Conservation (phyloP, 768 basidiomycete genomes). For the Floccularia luteovirens region DNA sequence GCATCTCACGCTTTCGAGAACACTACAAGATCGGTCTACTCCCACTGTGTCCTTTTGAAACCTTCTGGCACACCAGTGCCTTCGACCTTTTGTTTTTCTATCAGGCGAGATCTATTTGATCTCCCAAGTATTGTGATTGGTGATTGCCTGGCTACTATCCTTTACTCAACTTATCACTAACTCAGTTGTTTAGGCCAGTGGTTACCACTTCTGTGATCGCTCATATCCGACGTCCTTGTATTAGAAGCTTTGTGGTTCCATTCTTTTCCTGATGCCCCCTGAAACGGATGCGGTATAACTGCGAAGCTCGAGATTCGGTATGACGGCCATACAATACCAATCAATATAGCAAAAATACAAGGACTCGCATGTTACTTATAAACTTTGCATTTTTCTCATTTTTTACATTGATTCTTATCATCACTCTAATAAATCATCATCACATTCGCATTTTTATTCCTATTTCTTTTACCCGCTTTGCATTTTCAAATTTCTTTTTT, state of each 20-base stretch:
- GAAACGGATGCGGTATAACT: no score
- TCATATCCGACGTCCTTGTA: slow-evolving; percentile 8
- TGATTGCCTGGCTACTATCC: slow-evolving; percentile 27
- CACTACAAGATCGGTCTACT: slow-evolving; percentile 91
- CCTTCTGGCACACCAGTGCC: slow-evolving; percentile 79
- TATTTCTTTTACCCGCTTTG: no score
- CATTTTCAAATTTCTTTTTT: no score
- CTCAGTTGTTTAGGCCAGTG: slow-evolving; percentile 52
- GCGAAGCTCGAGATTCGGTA: no score
- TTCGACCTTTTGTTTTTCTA: slow-evolving; percentile 93
- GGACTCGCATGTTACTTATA: no score
- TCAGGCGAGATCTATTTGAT: slow-evolving; percentile 88
- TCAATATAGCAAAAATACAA: no score
- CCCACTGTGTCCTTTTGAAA: slow-evolving; percentile 85
- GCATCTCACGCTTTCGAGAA: slow-evolving; percentile 97
- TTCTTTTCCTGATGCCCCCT: slow-evolving; percentile 1
- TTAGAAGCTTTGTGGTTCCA: slow-evolving; percentile 9
- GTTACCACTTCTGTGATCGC: slow-evolving; percentile 61
- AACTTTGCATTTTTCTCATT: no score
- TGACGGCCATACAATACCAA: no score
- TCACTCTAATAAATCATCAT: no score
- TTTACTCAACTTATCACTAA: slow-evolving; percentile 5
- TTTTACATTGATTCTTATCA: no score
- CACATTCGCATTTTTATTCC: no score
- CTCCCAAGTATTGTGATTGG: slow-evolving; percentile 86